phyloP scores from a whole-genome alignment of 345 rosid species.

The Aquilaria sinensis region DNA sequence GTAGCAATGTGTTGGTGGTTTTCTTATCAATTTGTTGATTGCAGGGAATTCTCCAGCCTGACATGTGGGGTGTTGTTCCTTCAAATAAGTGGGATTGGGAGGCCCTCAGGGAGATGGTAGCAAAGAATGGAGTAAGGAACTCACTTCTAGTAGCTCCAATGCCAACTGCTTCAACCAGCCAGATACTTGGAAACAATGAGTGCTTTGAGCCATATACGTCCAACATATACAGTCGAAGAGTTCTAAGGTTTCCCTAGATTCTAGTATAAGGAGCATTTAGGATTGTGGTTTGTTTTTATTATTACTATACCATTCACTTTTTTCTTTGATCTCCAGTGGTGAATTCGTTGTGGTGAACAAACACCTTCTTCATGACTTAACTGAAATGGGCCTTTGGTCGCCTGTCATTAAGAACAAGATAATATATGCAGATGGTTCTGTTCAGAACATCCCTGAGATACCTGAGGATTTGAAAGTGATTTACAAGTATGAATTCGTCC shows the following conservation, averaged over 20 bases:
- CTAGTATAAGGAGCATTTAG: background rate
- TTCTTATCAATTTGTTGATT: conserved; percentile 12
- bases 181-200: conserved; percentile 93
- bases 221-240: conserved; percentile 87
- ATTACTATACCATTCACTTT: conserved; percentile 1
- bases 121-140: conserved; percentile 77
- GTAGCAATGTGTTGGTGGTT: background rate
- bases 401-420: conserved; percentile 77
- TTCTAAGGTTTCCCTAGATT: conserved; percentile 47
- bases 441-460: conserved; percentile 63
- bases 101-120: conserved; percentile 52
- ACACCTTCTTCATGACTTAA: conserved; percentile 90
- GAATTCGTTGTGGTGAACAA: conserved; percentile 96
- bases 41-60: conserved; percentile 92
- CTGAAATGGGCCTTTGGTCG: conserved; percentile 90
- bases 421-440: conserved; percentile 70
- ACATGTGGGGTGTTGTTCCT: conserved; percentile 87
- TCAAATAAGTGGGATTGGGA: conserved; percentile 76
- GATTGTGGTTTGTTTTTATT: background rate
- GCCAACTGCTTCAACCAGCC: conserved; percentile 98
- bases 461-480: conserved; percentile 64
- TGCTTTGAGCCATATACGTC: conserved; percentile 97
- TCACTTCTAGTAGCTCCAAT: conserved; percentile 89
- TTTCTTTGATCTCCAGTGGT: conserved; percentile 39
- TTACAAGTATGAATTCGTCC: conserved; percentile 49